Evolutionary conservation across 257 asterid genomes (phyloP).

Genomic region (Primulina eburnea): DNA sequence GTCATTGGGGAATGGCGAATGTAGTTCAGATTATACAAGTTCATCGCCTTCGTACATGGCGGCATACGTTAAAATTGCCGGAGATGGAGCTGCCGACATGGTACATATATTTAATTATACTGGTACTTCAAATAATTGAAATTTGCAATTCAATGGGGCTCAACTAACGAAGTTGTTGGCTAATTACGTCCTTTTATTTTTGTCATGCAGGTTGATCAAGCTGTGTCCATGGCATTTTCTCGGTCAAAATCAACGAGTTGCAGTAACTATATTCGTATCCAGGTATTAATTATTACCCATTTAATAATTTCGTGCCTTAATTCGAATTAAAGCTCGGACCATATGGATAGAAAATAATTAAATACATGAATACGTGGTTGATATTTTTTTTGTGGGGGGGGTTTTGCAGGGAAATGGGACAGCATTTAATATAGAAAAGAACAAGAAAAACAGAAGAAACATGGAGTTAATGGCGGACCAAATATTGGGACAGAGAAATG

Average conservation of each 20-base stretch:
- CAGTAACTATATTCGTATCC: slow-evolving; percentile 55
- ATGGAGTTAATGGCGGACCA: slow-evolving; percentile 38
- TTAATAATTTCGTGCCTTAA: too few relatives aligned
- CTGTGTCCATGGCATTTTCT: slow-evolving; percentile 88
- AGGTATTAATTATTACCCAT: background rate
- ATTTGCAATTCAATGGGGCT: background rate
- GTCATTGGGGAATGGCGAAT: slow-evolving; percentile 63
- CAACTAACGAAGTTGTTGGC: slow-evolving; percentile 5
- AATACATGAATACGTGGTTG: too few relatives aligned
- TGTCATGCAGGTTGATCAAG: slow-evolving; percentile 69
- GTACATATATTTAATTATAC: slow-evolving; percentile 25
- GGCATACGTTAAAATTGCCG: slow-evolving; percentile 52
- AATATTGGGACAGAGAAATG: slow-evolving; percentile 58
- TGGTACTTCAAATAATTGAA: background rate
- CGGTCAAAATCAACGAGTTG: slow-evolving; percentile 26
- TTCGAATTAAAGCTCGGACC: background rate
- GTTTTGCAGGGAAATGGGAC: slow-evolving; percentile 49
- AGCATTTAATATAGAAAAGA: background rate
- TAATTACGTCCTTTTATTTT: background rate
- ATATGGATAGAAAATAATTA: background rate
- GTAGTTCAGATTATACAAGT: slow-evolving; percentile 15
- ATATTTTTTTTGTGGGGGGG: background rate
- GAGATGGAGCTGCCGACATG: slow-evolving; percentile 87
- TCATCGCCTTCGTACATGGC: slow-evolving; percentile 22
- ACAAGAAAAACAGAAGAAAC: slow-evolving; percentile 1